phyloP scores from a whole-genome alignment of 257 asterid genomes.

The Petrea volubilis region DNA sequence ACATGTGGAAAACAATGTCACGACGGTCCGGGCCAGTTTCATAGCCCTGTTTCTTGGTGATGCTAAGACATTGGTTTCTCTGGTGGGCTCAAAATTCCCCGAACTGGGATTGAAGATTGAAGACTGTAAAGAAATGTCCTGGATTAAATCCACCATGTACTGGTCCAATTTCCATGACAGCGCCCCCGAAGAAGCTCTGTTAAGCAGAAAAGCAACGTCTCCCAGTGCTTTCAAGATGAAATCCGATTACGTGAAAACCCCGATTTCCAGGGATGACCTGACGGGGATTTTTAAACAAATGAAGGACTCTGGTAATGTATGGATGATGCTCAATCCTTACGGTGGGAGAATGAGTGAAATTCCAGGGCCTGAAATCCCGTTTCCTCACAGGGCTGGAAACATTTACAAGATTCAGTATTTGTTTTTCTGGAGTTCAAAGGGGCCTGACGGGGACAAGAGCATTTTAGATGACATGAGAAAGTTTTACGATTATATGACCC shows the following conservation, averaged over 20 bases:
- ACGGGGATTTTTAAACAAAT: not conserved
- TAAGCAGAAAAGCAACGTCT: not conserved
- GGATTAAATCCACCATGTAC: constrained; percentile 24
- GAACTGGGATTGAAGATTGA: constrained; percentile 33
- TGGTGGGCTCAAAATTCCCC: constrained; percentile 17
- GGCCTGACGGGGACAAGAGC: not conserved
- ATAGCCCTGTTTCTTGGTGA: constrained; percentile 33
- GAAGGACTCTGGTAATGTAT: not conserved
- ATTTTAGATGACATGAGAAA: not conserved
- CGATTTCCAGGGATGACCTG: constrained; percentile 11
- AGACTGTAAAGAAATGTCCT: constrained; percentile 34
- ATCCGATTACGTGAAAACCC: constrained; percentile 40
- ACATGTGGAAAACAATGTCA: no score
- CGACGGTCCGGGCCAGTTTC: constrained; percentile 17
- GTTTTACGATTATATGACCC: constrained; percentile 34
- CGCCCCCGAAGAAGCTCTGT: constrained; percentile 10
- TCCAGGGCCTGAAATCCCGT: constrained; percentile 21
- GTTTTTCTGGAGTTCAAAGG: constrained; percentile 21
- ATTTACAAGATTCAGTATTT: constrained; percentile 40
- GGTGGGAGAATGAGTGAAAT: constrained; percentile 44
- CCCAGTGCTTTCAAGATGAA: constrained; percentile 19
- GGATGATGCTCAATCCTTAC: constrained; percentile 32
- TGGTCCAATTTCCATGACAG: constrained; percentile 8
- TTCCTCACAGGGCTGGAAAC: constrained; percentile 41
- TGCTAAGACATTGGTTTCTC: not conserved